phyloP scores from a whole-genome alignment of 2,329 filamentous ascomycete genomes.

The Penicillium sp. region DNA sequence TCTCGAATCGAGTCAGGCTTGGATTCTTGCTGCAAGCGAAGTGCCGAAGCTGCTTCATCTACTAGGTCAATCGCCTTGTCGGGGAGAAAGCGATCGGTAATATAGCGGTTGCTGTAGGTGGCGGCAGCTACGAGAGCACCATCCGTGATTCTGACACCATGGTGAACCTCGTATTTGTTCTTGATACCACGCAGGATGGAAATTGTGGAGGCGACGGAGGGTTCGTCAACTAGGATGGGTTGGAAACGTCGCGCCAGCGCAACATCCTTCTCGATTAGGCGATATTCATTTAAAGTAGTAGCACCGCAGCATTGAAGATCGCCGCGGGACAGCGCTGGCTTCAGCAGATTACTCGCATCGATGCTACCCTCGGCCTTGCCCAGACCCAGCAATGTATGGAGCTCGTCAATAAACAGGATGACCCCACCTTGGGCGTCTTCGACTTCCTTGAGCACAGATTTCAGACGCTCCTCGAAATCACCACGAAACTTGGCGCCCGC shows the following conservation, averaged over 20 bases:
- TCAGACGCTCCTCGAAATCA: constrained; percentile 92
- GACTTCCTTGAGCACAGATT: constrained; percentile 87
- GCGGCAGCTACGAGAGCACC: constrained; percentile 88
- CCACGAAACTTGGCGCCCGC: constrained; percentile 94
- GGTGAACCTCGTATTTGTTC: constrained; percentile 95
- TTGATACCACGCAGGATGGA: constrained; percentile 96
- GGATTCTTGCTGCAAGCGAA: constrained; percentile 91
- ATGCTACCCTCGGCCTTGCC: constrained; percentile 96
- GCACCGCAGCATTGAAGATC: constrained; percentile 95
- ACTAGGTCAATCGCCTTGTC: constrained; percentile 98
- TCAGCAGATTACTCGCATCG: constrained; percentile 91
- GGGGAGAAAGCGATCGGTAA: constrained; percentile 91
- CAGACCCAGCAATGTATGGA: constrained; percentile 86
- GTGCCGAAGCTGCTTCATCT: constrained; percentile 88
- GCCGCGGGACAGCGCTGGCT: constrained; percentile 87
- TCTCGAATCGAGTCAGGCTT: constrained; percentile 94
- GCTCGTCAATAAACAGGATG: constrained; percentile 92
- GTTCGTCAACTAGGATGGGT: constrained; percentile 90
- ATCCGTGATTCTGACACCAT: constrained; percentile 93
- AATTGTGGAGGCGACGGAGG: constrained; percentile 86
- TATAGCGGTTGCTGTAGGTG: constrained; percentile 90
- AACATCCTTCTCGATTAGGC: constrained; percentile 92
- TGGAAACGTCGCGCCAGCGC: constrained; percentile 91
- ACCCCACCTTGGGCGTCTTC: constrained; percentile 84
- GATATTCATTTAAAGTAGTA: constrained; percentile 89